Conservation (phyloP, 345 rosid species). For the Hirschfeldia incana region DNA sequence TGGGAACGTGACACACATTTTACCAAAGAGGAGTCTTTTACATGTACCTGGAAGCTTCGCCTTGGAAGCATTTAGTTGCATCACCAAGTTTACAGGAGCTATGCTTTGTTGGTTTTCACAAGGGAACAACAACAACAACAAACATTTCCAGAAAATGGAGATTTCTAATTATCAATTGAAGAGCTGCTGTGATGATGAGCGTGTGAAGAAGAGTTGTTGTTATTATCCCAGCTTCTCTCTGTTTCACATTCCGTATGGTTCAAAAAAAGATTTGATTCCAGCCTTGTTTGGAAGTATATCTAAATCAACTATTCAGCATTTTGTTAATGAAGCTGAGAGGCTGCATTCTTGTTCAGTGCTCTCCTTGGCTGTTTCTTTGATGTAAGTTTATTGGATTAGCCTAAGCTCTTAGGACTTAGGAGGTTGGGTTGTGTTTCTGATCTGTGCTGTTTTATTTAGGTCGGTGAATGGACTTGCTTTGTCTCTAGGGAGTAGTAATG, state of each 20-base stretch:
- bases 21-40: slow-evolving; percentile 53
- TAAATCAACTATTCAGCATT: slow-evolving; percentile 46
- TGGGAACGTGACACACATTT: slow-evolving; percentile 38
- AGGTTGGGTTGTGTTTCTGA: neutral
- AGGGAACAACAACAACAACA: slow-evolving; percentile 27
- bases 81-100: slow-evolving; percentile 65
- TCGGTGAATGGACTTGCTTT: slow-evolving; percentile 49
- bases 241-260: slow-evolving; percentile 35
- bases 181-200: slow-evolving; percentile 36
- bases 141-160: slow-evolving; percentile 17
- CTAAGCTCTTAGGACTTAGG: neutral
- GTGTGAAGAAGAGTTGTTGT: slow-evolving; percentile 39
- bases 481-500: slow-evolving; percentile 46
- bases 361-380: slow-evolving; percentile 64
- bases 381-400: slow-evolving; percentile 48
- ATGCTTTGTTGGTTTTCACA: slow-evolving; percentile 49
- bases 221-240: slow-evolving; percentile 34
- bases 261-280: slow-evolving; percentile 33
- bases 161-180: slow-evolving; percentile 41
- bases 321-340: slow-evolving; percentile 60
- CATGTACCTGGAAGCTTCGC: slow-evolving; percentile 51
- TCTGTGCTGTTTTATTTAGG: slow-evolving; percentile 36
- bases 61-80: slow-evolving; percentile 57
- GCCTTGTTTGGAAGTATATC: slow-evolving; percentile 47
- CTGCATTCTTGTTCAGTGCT: slow-evolving; percentile 57